These are phyloP conservation scores for Orbilia blumenaviensis DNA, from an alignment of 2,329 filamentous ascomycete species.

Conservation along the genomic window DNA sequence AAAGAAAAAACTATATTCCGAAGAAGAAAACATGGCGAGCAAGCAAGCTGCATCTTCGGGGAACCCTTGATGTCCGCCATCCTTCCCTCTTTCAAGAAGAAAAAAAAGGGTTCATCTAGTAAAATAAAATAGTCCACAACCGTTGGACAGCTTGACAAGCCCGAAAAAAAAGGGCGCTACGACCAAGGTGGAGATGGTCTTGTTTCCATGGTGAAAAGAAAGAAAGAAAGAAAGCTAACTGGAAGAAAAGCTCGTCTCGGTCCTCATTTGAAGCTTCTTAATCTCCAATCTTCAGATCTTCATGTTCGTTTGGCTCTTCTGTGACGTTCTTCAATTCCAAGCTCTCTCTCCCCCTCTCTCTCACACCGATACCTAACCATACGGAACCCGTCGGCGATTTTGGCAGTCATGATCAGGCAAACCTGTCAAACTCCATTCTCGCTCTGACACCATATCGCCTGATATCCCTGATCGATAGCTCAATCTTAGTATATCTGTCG, in stretches of 20 bases:
- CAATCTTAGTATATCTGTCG: constrained; percentile 10
- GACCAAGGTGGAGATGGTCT: constrained; percentile 49
- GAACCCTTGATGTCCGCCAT: constrained; percentile 20
- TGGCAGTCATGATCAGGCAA: not conserved
- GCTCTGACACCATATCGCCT: constrained; percentile 1
- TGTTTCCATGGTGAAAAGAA: constrained; percentile 49
- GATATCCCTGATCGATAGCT: constrained; percentile 13
- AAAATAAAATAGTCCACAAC: too few species aligned
- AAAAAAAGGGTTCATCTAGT: constrained; percentile 25
- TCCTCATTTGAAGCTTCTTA: not conserved
- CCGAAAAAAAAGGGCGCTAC: constrained; percentile 37
- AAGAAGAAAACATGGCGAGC: constrained; percentile 49
- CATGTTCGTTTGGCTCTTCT: too few species aligned
- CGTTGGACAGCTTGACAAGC: constrained; percentile 13
- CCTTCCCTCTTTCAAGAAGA: constrained; percentile 12
- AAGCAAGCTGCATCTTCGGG: not conserved
- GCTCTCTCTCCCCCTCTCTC: too few species aligned
- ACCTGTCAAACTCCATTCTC: not conserved
- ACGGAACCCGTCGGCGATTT: not conserved
- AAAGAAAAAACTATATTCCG: constrained; percentile 38
- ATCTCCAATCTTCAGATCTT: not conserved
- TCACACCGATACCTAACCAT: too few species aligned
- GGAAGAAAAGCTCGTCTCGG: not conserved
- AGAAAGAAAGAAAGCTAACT: too few species aligned
- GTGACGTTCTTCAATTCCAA: too few species aligned